Base-by-base conservation (phyloP, 805 yeast species). In the Lipomyces yamadae region DNA sequence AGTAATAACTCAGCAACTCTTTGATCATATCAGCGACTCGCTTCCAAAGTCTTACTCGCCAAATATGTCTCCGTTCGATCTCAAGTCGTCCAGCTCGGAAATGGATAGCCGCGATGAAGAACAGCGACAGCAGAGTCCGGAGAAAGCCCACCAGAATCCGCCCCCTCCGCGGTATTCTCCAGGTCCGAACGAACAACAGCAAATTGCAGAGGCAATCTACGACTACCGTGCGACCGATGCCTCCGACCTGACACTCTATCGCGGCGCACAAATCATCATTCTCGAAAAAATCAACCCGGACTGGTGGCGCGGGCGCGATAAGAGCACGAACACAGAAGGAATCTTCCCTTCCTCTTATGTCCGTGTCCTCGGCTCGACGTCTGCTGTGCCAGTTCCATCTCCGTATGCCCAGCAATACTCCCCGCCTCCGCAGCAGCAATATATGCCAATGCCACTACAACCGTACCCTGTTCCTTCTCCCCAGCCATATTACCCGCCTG, bases 331-430 rank as follows among this genome's bases (percentile, higher is more conserved):
- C 66, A 76, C 78, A 39, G 83, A 84, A 6, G 99, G 98, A 55
- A 88, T 93, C 75, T 93, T 95, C 80, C 99, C 99, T 7, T 81
- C 94, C 1, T 91, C 91, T 76, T 94, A 95, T 75, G 97, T 92
- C 60, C 83, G 82, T 53, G 74, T 83, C 3, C 72, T 80, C 11
- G 77, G 75, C 60, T 57, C 53, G 18, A 53, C 45, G n/a, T 6
- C 50, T 3, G 52, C 67, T 3, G 52, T 64, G 33, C 58, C 58
- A 39, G 58, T 52, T 11, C 56, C 50, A 58, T 60, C 63, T 37
- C 39, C 61, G 56, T 63, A 72, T 61, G 33, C 65, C 54, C 29
- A 62, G 63, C 39, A 62, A 68, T 42, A 64, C 10, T 34, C 58
- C 63, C 30, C 61, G 60, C 39, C 62, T 56, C 65, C 60, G 39